A percentile compares a stretch with the other conserved stretches of the same genome.
phyloP scores from a whole-genome alignment of 306 rosid genomes.

The Cyclanthera cordifolia region DNA sequence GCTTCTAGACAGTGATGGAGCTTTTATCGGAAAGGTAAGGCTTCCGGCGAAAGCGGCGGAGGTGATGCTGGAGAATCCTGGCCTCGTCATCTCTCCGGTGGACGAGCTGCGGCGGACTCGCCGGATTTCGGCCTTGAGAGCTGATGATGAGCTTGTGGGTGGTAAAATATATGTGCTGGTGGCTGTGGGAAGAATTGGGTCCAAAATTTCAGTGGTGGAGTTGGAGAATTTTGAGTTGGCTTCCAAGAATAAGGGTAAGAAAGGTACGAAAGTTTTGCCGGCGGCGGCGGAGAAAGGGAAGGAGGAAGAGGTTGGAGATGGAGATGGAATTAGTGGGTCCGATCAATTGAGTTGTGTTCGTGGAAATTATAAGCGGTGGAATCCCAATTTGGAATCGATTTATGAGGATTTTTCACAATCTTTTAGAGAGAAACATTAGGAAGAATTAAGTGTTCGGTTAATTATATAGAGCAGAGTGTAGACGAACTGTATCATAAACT shows the following conservation, averaged over 20 bases:
- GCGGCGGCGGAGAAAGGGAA: not conserved
- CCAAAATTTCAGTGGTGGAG: conserved; percentile 33
- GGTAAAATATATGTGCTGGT: conserved; percentile 39
- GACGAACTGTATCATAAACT: not conserved
- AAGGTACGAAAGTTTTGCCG: conserved; percentile 35
- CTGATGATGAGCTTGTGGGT: conserved; percentile 41
- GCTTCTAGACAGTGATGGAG: conserved; percentile 33
- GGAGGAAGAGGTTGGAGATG: not conserved
- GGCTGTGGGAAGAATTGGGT: conserved; percentile 27
- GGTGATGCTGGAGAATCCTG: conserved; percentile 56
- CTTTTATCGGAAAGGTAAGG: conserved; percentile 19
- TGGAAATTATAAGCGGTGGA: conserved; percentile 32
- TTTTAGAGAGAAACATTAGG: not conserved
- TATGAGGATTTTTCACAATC: conserved; percentile 14
- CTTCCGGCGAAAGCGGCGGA: conserved; percentile 40
- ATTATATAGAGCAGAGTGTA: not conserved
- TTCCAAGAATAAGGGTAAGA: not conserved
- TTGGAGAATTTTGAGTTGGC: conserved; percentile 23
- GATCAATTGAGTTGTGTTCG: not conserved
- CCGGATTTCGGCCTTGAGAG: conserved; percentile 30
- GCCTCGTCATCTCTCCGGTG: conserved; percentile 35
- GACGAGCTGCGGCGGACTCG: conserved; percentile 30
- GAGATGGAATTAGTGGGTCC: not conserved
- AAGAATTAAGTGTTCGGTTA: not conserved
- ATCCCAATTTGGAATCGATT: conserved; percentile 48